These are phyloP conservation scores for Dentipellis sp. DNA, from an alignment of 768 basidiomycete species.

Conservation along the genomic window DNA sequence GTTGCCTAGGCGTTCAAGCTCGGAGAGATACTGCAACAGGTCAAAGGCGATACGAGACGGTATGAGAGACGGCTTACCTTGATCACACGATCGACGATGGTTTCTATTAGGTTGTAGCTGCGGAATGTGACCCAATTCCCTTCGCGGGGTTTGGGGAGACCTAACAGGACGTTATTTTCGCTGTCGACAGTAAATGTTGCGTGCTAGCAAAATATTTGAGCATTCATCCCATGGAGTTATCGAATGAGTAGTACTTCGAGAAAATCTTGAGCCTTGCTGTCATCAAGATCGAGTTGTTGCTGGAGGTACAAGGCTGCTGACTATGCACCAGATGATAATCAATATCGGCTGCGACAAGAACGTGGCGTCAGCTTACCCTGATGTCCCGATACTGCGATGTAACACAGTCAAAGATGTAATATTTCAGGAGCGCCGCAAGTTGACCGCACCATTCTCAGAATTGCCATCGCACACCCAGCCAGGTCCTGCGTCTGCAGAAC, in stretches of 20 bases:
- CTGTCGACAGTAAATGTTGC: conserved; percentile 12
- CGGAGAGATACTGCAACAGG: conserved; percentile 5
- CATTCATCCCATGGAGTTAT: background rate
- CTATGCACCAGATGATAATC: background rate
- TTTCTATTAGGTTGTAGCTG: conserved; percentile 10
- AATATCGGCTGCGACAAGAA: too few species aligned
- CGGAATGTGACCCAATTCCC: conserved; percentile 10
- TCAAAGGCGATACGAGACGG: background rate
- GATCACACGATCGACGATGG: conserved; percentile 8
- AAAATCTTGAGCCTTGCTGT: conserved; percentile 13
- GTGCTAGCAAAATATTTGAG: background rate
- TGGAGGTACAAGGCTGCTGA: conserved; percentile 11
- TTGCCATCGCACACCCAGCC: conserved; percentile 6
- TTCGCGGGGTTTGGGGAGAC: conserved; percentile 7
- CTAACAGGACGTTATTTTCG: conserved; percentile 11
- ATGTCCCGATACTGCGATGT: background rate
- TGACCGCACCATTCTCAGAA: conserved; percentile 10
- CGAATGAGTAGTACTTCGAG: conserved; percentile 4
- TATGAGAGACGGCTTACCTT: background rate
- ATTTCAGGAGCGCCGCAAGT: too few species aligned
- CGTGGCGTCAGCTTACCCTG: background rate
- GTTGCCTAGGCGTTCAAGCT: conserved; percentile 6
- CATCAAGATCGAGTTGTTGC: conserved; percentile 8
- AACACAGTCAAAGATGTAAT: background rate
- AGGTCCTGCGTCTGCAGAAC: conserved; percentile 5